Evolutionary conservation across 441 rosid genomes (phyloP).

Genomic region (Theobroma grandiflorum): DNA sequence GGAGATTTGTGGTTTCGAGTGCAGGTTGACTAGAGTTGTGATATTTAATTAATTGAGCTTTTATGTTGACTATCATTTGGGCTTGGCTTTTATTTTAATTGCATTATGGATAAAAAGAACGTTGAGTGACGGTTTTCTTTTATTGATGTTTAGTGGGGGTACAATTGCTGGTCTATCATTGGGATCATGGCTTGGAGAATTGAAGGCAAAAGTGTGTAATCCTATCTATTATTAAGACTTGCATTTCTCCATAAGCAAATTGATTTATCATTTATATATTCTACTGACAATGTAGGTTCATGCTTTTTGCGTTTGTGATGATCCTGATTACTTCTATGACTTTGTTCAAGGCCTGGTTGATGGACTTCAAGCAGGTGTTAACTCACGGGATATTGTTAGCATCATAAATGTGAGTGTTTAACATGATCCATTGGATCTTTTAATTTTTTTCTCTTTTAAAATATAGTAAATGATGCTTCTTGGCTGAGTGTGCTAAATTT

Average conservation of each 20-base stretch:
- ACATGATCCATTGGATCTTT: not conserved
- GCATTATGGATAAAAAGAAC: not conserved
- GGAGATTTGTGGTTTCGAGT: not conserved
- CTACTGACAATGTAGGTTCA: conserved; percentile 68
- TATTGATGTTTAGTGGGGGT: conserved; percentile 70
- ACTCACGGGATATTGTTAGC: conserved; percentile 67
- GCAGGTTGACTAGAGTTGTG: not conserved
- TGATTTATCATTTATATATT: conserved; percentile 21
- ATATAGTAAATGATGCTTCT: not conserved
- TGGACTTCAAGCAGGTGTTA: conserved; percentile 82
- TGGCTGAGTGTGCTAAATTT: not conserved
- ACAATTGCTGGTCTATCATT: conserved; percentile 90
- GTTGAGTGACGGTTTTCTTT: conserved; percentile 26
- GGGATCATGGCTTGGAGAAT: conserved; percentile 75
- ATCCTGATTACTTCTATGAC: conserved; percentile 89
- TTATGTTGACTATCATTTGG: conserved; percentile 10
- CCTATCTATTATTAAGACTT: conserved; percentile 21
- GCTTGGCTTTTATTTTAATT: not conserved
- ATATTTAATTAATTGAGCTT: not conserved
- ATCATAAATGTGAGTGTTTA: conserved; percentile 78
- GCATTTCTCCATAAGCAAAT: conserved; percentile 6
- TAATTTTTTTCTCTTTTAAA: not conserved
- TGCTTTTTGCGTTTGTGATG: conserved; percentile 91
- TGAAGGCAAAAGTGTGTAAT: conserved; percentile 80
- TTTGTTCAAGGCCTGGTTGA: conserved; percentile 84